These are phyloP conservation scores for Prunus campanulata DNA, from an alignment of 306 rosid genomes.

Conservation along the genomic window DNA sequence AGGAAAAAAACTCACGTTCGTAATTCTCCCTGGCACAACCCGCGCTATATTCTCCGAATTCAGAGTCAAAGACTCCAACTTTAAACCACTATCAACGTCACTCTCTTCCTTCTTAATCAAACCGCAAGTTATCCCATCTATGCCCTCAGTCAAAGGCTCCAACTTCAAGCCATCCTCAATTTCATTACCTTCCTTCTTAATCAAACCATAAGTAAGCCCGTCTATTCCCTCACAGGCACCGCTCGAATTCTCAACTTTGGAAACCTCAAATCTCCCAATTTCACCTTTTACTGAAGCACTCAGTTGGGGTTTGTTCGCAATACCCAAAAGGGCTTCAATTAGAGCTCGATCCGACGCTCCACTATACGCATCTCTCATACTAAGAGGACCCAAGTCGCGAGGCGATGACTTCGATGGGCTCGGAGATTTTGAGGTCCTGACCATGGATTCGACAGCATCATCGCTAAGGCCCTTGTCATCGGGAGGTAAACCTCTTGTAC, in stretches of 20 bases:
- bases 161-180: conserved; percentile 26
- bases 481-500: conserved; percentile 70
- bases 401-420: conserved; percentile 2
- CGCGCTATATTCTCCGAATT: conserved; percentile 60
- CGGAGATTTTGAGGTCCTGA: conserved; percentile 10
- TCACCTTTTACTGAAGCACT: not conserved
- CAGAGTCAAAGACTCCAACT: conserved; percentile 50
- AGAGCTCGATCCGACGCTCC: conserved; percentile 40
- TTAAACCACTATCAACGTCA: conserved; percentile 22
- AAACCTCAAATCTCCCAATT: not conserved
- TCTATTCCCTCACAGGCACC: too few species aligned
- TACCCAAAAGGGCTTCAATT: conserved; percentile 38
- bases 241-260: not conserved
- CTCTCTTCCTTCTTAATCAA: conserved; percentile 2
- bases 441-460: conserved; percentile 16
- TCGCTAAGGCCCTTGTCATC: conserved; percentile 32
- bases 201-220: not conserved
- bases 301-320: conserved; percentile 25
- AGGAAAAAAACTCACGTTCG: conserved; percentile 52
- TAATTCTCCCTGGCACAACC: conserved; percentile 62
- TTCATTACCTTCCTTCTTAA: conserved; percentile 1
- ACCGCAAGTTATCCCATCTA: not conserved
- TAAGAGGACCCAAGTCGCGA: conserved; percentile 41
- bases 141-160: conserved; percentile 31
- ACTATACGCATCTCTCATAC: conserved; percentile 42